phyloP scores from a whole-genome alignment of 2,329 filamentous ascomycete genomes.

The Juglanconis sp. region DNA sequence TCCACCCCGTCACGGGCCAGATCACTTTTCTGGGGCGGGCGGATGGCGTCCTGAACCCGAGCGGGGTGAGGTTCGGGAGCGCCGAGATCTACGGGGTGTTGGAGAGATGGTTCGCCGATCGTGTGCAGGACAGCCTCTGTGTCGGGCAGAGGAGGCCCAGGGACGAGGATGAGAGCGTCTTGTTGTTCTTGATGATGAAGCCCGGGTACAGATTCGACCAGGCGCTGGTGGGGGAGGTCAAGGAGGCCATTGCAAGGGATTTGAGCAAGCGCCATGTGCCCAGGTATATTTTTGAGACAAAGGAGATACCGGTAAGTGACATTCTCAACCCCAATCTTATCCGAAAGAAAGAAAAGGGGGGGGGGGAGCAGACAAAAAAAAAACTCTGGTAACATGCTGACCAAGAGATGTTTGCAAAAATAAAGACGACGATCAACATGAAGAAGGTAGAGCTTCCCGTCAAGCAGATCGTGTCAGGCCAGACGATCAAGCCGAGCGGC shows the following conservation, averaged over 20 bases:
- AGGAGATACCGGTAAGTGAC: conserved; percentile 70
- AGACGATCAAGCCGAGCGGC: conserved; percentile 69
- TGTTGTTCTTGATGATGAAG: conserved; percentile 80
- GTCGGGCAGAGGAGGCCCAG: conserved; percentile 68
- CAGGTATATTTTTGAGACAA: conserved; percentile 73
- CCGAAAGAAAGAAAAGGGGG: no score
- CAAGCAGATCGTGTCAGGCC: conserved; percentile 78
- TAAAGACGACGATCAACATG: conserved; percentile 72
- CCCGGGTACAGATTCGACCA: conserved; percentile 49
- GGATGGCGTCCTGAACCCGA: conserved; percentile 89
- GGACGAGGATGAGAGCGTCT: conserved; percentile 81
- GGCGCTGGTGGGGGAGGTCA: conserved; percentile 56
- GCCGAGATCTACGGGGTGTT: conserved; percentile 97
- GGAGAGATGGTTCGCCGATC: conserved; percentile 72
- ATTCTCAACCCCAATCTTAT: neutral
- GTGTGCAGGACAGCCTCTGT: conserved; percentile 84
- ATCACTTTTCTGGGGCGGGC: conserved; percentile 82
- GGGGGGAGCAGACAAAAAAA: no score
- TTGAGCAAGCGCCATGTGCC: conserved; percentile 74
- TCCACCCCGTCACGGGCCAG: conserved; percentile 69
- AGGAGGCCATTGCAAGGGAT: conserved; percentile 61
- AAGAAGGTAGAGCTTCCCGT: conserved; percentile 85
- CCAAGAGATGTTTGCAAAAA: neutral
- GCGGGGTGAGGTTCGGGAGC: conserved; percentile 85
- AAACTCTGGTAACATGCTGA: no score